A percentile compares a stretch with the other conserved stretches of the same genome.
These are phyloP conservation scores for Corchorus capsularis DNA, from an alignment of 345 rosid genomes.

Conservation along the genomic window DNA sequence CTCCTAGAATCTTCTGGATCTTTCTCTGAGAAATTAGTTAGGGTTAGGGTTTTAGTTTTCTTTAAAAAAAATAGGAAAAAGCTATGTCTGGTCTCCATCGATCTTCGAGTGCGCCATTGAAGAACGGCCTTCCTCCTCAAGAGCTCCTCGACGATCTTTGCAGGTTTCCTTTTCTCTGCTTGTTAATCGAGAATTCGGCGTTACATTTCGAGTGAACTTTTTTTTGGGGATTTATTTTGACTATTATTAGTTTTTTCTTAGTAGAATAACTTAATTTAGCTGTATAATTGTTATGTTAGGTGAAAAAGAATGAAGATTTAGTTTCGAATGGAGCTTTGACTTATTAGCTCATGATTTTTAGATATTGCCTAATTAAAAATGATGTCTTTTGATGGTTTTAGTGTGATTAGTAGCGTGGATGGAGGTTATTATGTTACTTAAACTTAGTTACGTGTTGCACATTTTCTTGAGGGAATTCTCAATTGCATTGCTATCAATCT, in stretches of 20 bases:
- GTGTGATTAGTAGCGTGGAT: background rate
- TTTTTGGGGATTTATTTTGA: background rate
- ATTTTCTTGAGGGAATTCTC: background rate
- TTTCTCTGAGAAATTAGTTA: background rate
- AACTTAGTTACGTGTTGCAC: background rate
- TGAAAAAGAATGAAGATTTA: no score
- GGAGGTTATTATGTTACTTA: background rate
- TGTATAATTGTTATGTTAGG: background rate
- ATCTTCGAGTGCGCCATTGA: slow-evolving; percentile 66
- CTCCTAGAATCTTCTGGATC: slow-evolving; percentile 1
- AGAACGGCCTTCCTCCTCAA: slow-evolving; percentile 91
- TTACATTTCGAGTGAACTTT: background rate
- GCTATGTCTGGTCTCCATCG: slow-evolving; percentile 72
- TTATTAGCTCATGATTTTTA: background rate
- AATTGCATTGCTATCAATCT: slow-evolving; percentile 1
- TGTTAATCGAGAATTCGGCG: background rate
- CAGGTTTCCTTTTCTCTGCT: slow-evolving; percentile 53
- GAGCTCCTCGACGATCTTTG: slow-evolving; percentile 99
- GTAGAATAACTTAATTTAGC: background rate
- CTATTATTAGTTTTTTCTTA: background rate
- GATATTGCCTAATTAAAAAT: background rate
- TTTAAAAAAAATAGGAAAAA: slow-evolving; percentile 5
- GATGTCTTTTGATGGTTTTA: background rate
- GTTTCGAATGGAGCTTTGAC: background rate
- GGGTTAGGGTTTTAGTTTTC: slow-evolving; percentile 18